Percentiles rank a stretch among this genome's conserved stretches.
Evolutionary conservation across 768 basidiomycete genomes (phyloP).

Genomic region (Suillus decipiens): DNA sequence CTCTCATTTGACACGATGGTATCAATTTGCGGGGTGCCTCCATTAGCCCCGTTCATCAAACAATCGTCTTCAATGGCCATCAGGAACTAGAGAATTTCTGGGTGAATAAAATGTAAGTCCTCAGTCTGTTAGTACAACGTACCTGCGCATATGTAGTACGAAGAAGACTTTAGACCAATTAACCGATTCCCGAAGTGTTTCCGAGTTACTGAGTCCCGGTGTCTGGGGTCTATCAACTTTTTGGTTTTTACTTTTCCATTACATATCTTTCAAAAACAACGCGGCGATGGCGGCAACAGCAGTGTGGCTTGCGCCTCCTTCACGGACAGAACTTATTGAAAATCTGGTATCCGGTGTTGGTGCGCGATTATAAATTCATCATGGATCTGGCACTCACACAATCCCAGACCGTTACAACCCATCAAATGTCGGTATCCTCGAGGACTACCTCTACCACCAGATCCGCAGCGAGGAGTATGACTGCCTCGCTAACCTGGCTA

Average conservation of each 20-base stretch:
- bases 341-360: conserved; percentile 90
- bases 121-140: not conserved
- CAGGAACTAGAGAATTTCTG: not conserved
- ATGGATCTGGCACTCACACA: conserved; percentile 5
- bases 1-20: not conserved
- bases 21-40: not conserved
- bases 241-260: conserved; percentile 7
- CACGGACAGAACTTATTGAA: conserved; percentile 85
- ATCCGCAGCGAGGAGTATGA: conserved; percentile 91
- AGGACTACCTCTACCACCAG: conserved; percentile 96
- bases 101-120: not conserved
- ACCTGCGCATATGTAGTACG: not conserved
- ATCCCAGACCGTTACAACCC: conserved; percentile 93
- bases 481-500: conserved; percentile 91
- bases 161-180: not conserved
- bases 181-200: not conserved
- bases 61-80: not conserved
- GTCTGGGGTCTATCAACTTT: conserved; percentile 13
- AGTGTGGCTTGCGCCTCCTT: conserved; percentile 73
- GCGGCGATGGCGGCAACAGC: conserved; percentile 41
- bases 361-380: conserved; percentile 37
- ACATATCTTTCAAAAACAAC: conserved; percentile 12
- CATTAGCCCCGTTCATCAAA: not conserved
- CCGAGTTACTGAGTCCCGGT: conserved; percentile 3
- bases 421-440: conserved; percentile 87